Conservation (phyloP, 192 early-diverging fungal genomes). For the Diversispora eburnea region DNA sequence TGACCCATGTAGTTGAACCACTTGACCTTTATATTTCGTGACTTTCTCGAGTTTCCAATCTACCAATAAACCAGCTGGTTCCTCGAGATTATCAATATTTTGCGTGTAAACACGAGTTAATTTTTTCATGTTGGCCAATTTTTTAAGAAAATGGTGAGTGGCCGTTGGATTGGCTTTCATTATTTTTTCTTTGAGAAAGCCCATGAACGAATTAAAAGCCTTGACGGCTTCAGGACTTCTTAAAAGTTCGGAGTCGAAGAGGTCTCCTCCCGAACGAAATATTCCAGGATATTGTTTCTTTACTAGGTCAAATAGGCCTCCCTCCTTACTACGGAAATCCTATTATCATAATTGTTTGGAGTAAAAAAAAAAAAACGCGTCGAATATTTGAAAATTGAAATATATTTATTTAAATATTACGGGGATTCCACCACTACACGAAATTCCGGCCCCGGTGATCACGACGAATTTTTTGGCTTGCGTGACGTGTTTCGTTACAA, state of each 20-base stretch:
- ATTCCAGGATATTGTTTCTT: slow-evolving; percentile 68
- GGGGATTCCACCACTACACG: slow-evolving; percentile 85
- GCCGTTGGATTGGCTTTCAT: slow-evolving; percentile 71
- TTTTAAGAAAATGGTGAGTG: slow-evolving; percentile 83
- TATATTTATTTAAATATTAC: slow-evolving; percentile 41
- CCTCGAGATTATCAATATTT: slow-evolving; percentile 94
- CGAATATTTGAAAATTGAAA: neutral
- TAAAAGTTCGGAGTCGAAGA: slow-evolving; percentile 87
- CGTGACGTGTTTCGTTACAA: neutral
- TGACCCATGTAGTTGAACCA: slow-evolving; percentile 92
- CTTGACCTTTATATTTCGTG: slow-evolving; percentile 53
- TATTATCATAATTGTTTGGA: slow-evolving; percentile 32
- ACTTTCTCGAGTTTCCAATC: slow-evolving; percentile 36
- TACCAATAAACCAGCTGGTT: slow-evolving; percentile 59
- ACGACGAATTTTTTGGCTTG: slow-evolving; percentile 54
- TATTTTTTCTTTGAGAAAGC: slow-evolving; percentile 73
- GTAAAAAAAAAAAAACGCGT: neutral
- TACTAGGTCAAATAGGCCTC: slow-evolving; percentile 81
- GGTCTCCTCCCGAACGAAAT: slow-evolving; percentile 72
- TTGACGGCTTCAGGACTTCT: slow-evolving; percentile 56
- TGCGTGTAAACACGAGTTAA: slow-evolving; percentile 93
- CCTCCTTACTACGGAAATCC: slow-evolving; percentile 79
- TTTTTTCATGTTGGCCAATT: slow-evolving; percentile 68
- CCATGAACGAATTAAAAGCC: slow-evolving; percentile 80
- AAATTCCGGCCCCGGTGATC: slow-evolving; percentile 86